Conservation (phyloP, 2,329 filamentous ascomycete genomes). For the Pleoardoris graminearum region DNA sequence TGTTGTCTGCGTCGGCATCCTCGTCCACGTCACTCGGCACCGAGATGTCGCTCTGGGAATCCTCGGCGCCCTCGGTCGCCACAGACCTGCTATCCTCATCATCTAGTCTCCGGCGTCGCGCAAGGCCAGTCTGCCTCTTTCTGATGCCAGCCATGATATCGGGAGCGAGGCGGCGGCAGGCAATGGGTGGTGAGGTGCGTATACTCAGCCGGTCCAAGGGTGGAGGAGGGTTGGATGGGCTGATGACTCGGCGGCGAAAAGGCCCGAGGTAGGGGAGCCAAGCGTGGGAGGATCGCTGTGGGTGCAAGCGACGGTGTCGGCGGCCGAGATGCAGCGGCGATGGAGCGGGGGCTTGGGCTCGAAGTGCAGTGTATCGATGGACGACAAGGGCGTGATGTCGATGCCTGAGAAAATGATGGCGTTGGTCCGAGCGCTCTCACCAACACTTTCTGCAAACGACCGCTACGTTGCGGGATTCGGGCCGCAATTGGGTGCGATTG, state of each 20-base stretch:
- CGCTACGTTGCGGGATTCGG: neutral
- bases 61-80: slow-evolving; percentile 59
- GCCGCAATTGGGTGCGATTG: neutral
- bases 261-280: slow-evolving; percentile 21
- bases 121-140: slow-evolving; percentile 41
- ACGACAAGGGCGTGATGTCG: slow-evolving; percentile 23
- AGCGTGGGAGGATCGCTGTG: slow-evolving; percentile 18
- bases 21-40: slow-evolving; percentile 60
- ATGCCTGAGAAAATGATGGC: slow-evolving; percentile 45
- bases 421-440: slow-evolving; percentile 1
- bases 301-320: slow-evolving; percentile 25
- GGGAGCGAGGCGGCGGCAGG: slow-evolving; percentile 14
- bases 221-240: slow-evolving; percentile 24
- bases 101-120: slow-evolving; percentile 45
- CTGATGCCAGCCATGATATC: slow-evolving; percentile 43
- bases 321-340: slow-evolving; percentile 33
- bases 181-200: slow-evolving; percentile 23
- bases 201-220: slow-evolving; percentile 24
- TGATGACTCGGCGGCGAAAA: slow-evolving; percentile 25
- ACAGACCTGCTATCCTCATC: slow-evolving; percentile 48
- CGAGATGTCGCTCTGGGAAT: slow-evolving; percentile 66
- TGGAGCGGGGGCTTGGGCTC: slow-evolving; percentile 18
- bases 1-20: slow-evolving; percentile 62
- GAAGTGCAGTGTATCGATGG: slow-evolving; percentile 27
- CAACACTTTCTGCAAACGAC: neutral